phyloP scores from a whole-genome alignment of 2,329 filamentous ascomycete genomes.

The Colletotrichum endophyticum region DNA sequence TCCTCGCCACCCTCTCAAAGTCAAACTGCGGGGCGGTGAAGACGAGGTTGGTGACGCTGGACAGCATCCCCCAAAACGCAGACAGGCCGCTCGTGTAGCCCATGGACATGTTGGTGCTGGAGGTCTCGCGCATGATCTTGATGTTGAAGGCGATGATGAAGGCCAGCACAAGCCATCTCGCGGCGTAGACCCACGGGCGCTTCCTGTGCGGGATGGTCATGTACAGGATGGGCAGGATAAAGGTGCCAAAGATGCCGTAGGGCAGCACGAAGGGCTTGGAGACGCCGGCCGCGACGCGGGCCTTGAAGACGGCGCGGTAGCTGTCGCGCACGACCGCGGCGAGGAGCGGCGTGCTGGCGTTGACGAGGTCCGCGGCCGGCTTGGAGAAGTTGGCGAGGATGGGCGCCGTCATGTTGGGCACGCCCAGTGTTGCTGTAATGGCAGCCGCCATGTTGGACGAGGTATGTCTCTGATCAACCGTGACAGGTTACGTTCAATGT shows the following conservation, averaged over 20 bases:
- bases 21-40: slow-evolving; percentile 63
- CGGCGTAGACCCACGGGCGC: slow-evolving; percentile 54
- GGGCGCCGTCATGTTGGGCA: slow-evolving; percentile 1
- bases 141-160: slow-evolving; percentile 48
- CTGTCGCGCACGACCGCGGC: slow-evolving; percentile 24
- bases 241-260: slow-evolving; percentile 50
- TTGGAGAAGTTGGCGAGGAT: slow-evolving; percentile 1
- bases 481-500: background rate
- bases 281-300: slow-evolving; percentile 40
- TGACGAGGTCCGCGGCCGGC: background rate
- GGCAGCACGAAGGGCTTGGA: slow-evolving; percentile 57
- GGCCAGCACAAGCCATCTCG: slow-evolving; percentile 54
- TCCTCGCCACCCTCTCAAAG: slow-evolving; percentile 53
- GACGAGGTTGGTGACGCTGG: slow-evolving; percentile 53
- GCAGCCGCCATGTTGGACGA: background rate
- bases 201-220: slow-evolving; percentile 59
- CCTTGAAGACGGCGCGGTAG: slow-evolving; percentile 42
- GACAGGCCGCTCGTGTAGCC: slow-evolving; percentile 57
- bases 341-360: slow-evolving; percentile 18
- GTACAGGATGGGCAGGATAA: slow-evolving; percentile 58
- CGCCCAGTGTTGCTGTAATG: background rate
- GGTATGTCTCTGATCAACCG: background rate
- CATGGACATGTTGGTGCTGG: slow-evolving; percentile 56
- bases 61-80: slow-evolving; percentile 55
- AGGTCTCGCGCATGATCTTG: slow-evolving; percentile 43